Conservation (phyloP, 805 yeast genomes). For the Osmozyma mogii region DNA sequence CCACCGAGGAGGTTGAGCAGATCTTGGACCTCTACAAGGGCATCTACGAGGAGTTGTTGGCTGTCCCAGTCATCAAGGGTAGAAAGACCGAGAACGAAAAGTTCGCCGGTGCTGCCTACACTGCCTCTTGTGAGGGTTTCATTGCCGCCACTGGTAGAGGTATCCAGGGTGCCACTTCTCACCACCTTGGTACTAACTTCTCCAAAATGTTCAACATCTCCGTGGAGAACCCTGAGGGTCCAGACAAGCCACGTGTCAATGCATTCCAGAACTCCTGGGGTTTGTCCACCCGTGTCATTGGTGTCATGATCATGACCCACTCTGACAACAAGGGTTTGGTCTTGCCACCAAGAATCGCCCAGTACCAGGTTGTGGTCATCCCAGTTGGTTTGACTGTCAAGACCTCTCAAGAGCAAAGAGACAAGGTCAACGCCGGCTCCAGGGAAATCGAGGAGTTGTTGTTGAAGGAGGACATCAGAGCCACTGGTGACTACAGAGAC, state of each 20-base stretch:
- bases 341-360: conserved; percentile 95
- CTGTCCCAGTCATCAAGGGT: conserved; percentile 96
- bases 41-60: conserved; percentile 84
- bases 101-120: conserved; percentile 95
- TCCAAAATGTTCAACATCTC: conserved; percentile 95
- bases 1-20: conserved; percentile 73
- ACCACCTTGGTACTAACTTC: conserved; percentile 95
- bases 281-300: conserved; percentile 93
- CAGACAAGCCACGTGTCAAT: conserved; percentile 75
- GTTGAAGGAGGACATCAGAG: conserved; percentile 58
- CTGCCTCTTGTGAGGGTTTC: conserved; percentile 94
- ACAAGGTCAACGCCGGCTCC: conserved; percentile 63
- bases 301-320: conserved; percentile 99
- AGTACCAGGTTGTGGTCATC: conserved; percentile 81
- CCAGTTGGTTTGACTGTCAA: conserved; percentile 94
- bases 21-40: conserved; percentile 82
- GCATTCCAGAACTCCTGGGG: conserved; percentile 99
- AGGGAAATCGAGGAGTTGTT: conserved; percentile 59
- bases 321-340: conserved; percentile 98
- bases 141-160: conserved; percentile 99
- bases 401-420: conserved; percentile 69
- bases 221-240: conserved; percentile 92
- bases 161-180: conserved; percentile 98
- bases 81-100: conserved; percentile 94
- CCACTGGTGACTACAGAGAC: conserved; percentile 80